Evolutionary conservation across 202 grass and related monocot genomes (phyloP), one percentile per base, ranked within the genome.

Genomic region (Schoenoplectus tabernaemontani): DNA sequence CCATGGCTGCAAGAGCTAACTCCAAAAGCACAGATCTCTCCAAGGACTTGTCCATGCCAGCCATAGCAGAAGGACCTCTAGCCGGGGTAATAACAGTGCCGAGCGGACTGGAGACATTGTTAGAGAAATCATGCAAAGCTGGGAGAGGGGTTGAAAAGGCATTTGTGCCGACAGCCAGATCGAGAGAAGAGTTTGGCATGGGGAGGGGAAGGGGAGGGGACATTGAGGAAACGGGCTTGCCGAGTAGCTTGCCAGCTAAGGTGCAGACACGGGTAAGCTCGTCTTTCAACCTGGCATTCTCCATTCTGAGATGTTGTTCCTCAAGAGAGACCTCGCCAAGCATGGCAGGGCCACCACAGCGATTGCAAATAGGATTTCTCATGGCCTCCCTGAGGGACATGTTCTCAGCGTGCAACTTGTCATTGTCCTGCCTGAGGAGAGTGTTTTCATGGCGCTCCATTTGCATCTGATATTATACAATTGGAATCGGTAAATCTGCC

Each of bases 321-420:
- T 92, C 85, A 54, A 83, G 66, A 24, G 88, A 90, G 61, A 90
- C 8, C 1, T 89, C 78, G 13, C 86, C 83, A 0, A 90, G 86
- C 74, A 86, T 57, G 4, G 83, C 83, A 15, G 88, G 78, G 3
- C 81, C 37, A n/a, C 91, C 89, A 23, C 95, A 98, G 81, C 33
- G 67, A 39, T 78, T 34, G 79, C 95, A 98, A 17, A 85, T 79
- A 1, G 83, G 81, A 38, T 83, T 87, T 43, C 70, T 47, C 83
- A 92, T 75, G 4, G 83, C 89, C 63, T 83, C 89, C 59, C 88
- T 80, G 57, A 98, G 85, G 9, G 89, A 76, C 59, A 80, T 0
- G 86, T 98, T 98, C 82, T 98, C 95, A 38, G 88, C 83, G 4
- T 85, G 89, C 72, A 98, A 75, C 74, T 82, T 92, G 64, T 94